phyloP scores from a whole-genome alignment of 2,329 filamentous ascomycete species.

The Ceratocystis alfenasii region DNA sequence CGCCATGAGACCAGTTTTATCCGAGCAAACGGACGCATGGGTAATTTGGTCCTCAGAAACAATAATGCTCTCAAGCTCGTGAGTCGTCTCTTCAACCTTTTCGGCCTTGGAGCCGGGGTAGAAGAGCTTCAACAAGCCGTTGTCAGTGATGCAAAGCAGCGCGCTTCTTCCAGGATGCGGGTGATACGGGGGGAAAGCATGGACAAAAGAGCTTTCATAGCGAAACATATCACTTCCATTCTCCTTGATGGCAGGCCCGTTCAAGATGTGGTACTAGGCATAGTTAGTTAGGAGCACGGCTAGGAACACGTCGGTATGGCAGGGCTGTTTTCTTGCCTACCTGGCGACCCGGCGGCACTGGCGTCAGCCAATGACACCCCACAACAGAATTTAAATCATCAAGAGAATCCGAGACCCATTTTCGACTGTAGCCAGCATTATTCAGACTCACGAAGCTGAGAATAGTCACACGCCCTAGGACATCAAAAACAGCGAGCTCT shows the following conservation, averaged over 20 bases:
- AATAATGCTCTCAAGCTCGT: slow-evolving; percentile 63
- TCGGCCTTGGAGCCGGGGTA: slow-evolving; percentile 59
- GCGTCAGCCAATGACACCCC: slow-evolving; percentile 75
- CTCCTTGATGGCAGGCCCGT: slow-evolving; percentile 53
- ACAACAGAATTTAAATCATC: slow-evolving; percentile 69
- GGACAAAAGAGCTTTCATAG: slow-evolving; percentile 55
- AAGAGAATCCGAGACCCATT: slow-evolving; percentile 53
- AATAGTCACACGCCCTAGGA: slow-evolving; percentile 63
- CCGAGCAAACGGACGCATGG: slow-evolving; percentile 63
- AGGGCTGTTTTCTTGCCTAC: slow-evolving; percentile 23
- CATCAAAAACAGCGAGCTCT: slow-evolving; percentile 75
- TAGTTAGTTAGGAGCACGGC: not conserved
- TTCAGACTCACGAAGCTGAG: slow-evolving; percentile 65
- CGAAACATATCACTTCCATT: slow-evolving; percentile 45
- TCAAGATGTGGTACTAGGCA: slow-evolving; percentile 30
- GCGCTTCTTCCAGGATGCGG: slow-evolving; percentile 59
- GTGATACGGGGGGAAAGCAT: slow-evolving; percentile 60
- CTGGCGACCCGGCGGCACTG: slow-evolving; percentile 38
- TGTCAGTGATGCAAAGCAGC: slow-evolving; percentile 62
- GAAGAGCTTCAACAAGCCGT: slow-evolving; percentile 61
- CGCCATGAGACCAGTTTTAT: slow-evolving; percentile 58
- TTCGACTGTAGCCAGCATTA: slow-evolving; percentile 49
- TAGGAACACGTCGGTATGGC: too few species aligned
- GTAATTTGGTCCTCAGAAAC: slow-evolving; percentile 66
- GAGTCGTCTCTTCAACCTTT: slow-evolving; percentile 56